A percentile compares a stretch with the other conserved stretches of the same genome.
Conservation (phyloP, 306 rosid species). For the Glycyrrhiza uralensis region DNA sequence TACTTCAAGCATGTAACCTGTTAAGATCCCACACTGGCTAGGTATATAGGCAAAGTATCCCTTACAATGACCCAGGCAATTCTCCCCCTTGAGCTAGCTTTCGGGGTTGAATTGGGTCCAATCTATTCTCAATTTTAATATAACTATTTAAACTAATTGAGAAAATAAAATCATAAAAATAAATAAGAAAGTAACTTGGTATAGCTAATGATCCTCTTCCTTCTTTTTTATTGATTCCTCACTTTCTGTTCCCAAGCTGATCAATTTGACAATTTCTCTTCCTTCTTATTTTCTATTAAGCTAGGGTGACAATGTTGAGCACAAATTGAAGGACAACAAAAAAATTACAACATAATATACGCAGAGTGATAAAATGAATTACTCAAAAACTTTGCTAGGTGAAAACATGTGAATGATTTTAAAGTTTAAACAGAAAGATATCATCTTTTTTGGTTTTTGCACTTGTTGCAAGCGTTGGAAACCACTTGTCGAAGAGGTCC, state of each 20-base stretch:
- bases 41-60: background rate
- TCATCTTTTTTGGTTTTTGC: background rate
- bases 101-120: background rate
- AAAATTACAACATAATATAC: background rate
- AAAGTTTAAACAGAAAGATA: background rate
- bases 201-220: background rate
- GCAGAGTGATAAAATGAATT: background rate
- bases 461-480: background rate
- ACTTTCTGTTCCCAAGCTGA: background rate
- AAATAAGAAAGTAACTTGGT: background rate
- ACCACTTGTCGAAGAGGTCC: background rate
- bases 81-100: background rate
- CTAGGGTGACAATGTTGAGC: background rate
- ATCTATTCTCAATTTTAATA: background rate
- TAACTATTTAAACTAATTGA: conserved; percentile 2
- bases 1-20: background rate
- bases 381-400: background rate
- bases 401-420: background rate
- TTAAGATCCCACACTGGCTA: background rate
- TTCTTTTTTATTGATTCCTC: background rate
- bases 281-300: background rate
- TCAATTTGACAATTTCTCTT: background rate
- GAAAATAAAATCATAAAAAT: background rate
- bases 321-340: background rate
- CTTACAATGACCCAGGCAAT: background rate